These are phyloP conservation scores for Eragrostis tef DNA, from an alignment of 202 grass and related monocot genomes.

Conservation along the genomic window DNA sequence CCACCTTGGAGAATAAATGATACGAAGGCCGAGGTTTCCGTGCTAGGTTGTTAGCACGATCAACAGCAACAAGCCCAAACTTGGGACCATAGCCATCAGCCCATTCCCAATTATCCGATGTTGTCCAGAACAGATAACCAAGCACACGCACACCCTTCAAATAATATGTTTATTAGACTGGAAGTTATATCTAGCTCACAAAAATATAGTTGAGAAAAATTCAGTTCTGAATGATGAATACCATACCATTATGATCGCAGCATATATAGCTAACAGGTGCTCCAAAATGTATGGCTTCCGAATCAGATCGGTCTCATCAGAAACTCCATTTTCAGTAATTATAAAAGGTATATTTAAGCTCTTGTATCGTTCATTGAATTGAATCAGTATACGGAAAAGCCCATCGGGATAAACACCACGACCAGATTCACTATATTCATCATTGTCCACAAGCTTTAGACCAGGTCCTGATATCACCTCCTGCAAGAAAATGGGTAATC, in stretches of 20 bases:
- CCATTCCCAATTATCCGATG: conserved; percentile 98
- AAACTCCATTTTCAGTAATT: conserved; percentile 95
- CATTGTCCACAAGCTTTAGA: conserved; percentile 72
- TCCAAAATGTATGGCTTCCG: conserved; percentile 85
- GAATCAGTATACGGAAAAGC: conserved; percentile 74
- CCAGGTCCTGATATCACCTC: conserved; percentile 96
- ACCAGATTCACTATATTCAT: conserved; percentile 96
- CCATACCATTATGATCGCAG: conserved; percentile 73
- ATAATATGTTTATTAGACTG: conserved; percentile 41
- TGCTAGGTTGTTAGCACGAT: conserved; percentile 80
- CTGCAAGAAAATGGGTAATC: conserved; percentile 52
- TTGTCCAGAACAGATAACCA: conserved; percentile 97
- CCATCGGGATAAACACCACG: conserved; percentile 92
- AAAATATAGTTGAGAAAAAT: conserved; percentile 30
- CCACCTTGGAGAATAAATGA: conserved; percentile 84
- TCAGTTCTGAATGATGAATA: neutral
- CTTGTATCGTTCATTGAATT: conserved; percentile 87
- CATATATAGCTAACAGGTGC: conserved; percentile 85
- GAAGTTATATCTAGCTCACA: conserved; percentile 32
- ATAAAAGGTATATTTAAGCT: conserved; percentile 82
- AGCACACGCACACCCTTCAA: conserved; percentile 83
- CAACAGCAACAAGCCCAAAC: conserved; percentile 88
- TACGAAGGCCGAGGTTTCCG: conserved; percentile 83
- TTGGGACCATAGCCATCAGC: conserved; percentile 99
- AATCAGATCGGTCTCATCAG: conserved; percentile 92